A percentile compares a stretch with the other conserved stretches of the same genome.
Conservation (phyloP, 176 grass and related monocot genomes). For the Themeda triandra region DNA sequence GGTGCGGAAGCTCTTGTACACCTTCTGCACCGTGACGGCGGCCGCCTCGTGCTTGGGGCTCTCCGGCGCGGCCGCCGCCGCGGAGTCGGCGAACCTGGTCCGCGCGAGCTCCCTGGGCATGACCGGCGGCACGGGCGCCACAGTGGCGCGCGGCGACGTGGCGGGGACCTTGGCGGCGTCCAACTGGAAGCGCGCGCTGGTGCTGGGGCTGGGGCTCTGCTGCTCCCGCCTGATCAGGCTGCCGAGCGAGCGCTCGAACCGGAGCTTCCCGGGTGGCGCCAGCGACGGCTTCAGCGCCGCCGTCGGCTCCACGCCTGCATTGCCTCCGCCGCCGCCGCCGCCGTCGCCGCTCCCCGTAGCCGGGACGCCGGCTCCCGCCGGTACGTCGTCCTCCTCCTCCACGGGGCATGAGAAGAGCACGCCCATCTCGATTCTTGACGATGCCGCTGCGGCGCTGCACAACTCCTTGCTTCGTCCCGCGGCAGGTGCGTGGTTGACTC, state of each 20-base stretch:
- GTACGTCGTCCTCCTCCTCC: constrained; percentile 18
- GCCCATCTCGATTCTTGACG: constrained; percentile 34
- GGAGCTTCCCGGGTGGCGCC: constrained; percentile 50
- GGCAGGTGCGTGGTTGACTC: constrained; percentile 13
- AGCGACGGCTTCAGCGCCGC: constrained; percentile 48
- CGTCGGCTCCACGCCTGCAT: constrained; percentile 28
- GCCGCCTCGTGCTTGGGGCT: constrained; percentile 71
- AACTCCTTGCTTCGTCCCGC: neutral
- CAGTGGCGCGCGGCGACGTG: constrained; percentile 25
- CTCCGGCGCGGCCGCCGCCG: neutral
- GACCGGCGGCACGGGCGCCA: constrained; percentile 19
- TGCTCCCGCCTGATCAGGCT: constrained; percentile 45
- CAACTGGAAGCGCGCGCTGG: constrained; percentile 42
- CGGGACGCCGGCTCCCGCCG: neutral
- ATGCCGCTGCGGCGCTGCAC: neutral
- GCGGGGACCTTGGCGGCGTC: constrained; percentile 34
- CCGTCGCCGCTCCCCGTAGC: neutral
- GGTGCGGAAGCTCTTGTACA: constrained; percentile 95
- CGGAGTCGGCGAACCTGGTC: constrained; percentile 3
- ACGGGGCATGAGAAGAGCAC: constrained; percentile 46
- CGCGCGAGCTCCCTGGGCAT: constrained; percentile 31
- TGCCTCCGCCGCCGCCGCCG: neutral
- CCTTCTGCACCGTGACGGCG: constrained; percentile 80
- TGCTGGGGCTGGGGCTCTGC: constrained; percentile 20
- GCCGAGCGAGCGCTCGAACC: constrained; percentile 57